These are phyloP conservation scores for Wickerhamiella infanticola DNA, from an alignment of 1,139 yeast genomes.

Conservation along the genomic window DNA sequence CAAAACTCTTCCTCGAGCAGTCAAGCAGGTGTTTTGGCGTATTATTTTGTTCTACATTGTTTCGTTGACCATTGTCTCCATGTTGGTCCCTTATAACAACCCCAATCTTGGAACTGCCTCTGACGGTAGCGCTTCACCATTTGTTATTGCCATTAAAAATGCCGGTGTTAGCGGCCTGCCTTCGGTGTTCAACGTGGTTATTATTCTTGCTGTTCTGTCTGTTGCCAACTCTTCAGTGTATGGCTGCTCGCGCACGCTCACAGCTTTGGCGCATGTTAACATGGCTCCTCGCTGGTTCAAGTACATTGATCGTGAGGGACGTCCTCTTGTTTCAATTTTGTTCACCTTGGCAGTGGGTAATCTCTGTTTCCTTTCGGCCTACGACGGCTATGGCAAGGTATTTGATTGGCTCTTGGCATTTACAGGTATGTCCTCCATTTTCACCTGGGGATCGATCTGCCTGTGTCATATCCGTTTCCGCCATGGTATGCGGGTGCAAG, in stretches of 20 bases:
- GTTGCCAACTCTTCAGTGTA: conserved; percentile 65
- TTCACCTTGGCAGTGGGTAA: conserved; percentile 46
- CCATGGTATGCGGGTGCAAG: conserved; percentile 50
- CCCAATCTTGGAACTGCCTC: conserved; percentile 26
- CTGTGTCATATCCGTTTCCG: conserved; percentile 51
- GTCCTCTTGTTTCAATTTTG: conserved; percentile 55
- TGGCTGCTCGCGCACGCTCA: conserved; percentile 66
- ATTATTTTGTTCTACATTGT: conserved; percentile 48
- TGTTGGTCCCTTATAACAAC: conserved; percentile 51
- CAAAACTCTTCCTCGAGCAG: conserved; percentile 45
- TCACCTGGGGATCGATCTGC: conserved; percentile 61
- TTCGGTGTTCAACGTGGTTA: conserved; percentile 56
- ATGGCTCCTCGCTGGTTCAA: conserved; percentile 58
- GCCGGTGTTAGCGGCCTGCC: conserved; percentile 49
- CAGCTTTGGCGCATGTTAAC: conserved; percentile 66
- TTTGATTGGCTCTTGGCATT: conserved; percentile 69
- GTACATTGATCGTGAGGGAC: conserved; percentile 58
- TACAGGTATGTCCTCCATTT: conserved; percentile 62
- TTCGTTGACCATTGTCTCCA: conserved; percentile 45
- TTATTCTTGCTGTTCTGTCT: conserved; percentile 48
- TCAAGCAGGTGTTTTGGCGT: conserved; percentile 56
- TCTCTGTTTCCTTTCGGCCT: conserved; percentile 51
- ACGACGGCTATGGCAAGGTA: conserved; percentile 52
- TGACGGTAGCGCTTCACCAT: conserved; percentile 53
- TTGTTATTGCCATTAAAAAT: conserved; percentile 47